phyloP scores from a whole-genome alignment of 306 rosid species.

The Dalbergia oliveri region DNA sequence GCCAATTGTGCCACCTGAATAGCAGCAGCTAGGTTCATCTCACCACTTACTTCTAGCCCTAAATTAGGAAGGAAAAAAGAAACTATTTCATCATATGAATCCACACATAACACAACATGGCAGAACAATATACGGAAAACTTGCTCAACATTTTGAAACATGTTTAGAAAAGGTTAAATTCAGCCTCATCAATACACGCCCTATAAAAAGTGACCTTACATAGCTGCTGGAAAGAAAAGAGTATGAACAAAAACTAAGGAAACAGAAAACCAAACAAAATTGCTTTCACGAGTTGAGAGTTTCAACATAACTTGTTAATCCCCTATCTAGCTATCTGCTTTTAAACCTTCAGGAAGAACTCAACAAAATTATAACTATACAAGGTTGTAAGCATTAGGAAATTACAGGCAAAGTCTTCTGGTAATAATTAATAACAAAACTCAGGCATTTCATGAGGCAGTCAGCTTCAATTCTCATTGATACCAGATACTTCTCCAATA shows the following conservation, averaged over 20 bases:
- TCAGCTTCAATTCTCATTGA: neutral
- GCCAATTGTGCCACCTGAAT: slow-evolving; percentile 99
- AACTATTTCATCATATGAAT: slow-evolving; percentile 14
- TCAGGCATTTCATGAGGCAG: neutral
- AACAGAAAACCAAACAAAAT: slow-evolving; percentile 6
- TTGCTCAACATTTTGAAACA: slow-evolving; percentile 1
- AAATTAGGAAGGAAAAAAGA: slow-evolving; percentile 15
- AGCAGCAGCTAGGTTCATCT: slow-evolving; percentile 92
- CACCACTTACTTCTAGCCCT: slow-evolving; percentile 96
- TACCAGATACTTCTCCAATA: neutral
- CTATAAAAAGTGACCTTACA: neutral
- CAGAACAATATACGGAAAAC: neutral
- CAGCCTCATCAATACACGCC: slow-evolving; percentile 4
- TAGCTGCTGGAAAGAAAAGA: slow-evolving; percentile 10
- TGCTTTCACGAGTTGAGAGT: neutral
- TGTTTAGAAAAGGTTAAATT: neutral
- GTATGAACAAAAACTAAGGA: neutral
- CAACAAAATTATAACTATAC: neutral
- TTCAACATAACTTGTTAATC: neutral
- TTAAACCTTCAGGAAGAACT: slow-evolving; percentile 10
- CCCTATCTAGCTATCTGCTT: slow-evolving; percentile 31
- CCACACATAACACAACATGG: slow-evolving; percentile 4
- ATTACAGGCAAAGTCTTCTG: neutral
- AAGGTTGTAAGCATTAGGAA: neutral
- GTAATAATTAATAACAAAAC: slow-evolving; percentile 5